phyloP scores from a whole-genome alignment of 2,329 filamentous ascomycete species.

The Aureobasidium sp. region DNA sequence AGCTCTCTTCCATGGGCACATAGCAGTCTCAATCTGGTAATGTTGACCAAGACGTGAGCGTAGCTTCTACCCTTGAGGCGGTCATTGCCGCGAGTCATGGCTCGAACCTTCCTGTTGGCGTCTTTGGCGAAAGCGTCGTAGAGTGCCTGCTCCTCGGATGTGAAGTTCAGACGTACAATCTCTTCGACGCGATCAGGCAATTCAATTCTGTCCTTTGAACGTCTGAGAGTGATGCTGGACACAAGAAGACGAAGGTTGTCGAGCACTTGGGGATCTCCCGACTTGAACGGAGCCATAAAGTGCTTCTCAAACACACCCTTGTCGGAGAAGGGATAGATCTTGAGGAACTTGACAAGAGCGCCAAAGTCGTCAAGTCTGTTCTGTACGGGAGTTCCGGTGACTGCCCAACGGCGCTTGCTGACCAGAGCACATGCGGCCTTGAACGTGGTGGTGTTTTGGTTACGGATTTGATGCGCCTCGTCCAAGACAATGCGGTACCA shows the following conservation, averaged over 20 bases:
- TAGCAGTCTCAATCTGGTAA: constrained; percentile 78
- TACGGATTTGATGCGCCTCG: constrained; percentile 90
- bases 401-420: constrained; percentile 81
- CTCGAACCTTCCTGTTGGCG: constrained; percentile 69
- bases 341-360: constrained; percentile 76
- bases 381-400: constrained; percentile 94
- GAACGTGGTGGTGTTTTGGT: constrained; percentile 71
- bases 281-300: constrained; percentile 80
- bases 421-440: constrained; percentile 74
- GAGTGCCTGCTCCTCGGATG: constrained; percentile 61
- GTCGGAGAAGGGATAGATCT: constrained; percentile 77
- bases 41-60: constrained; percentile 85
- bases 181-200: constrained; percentile 67
- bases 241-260: constrained; percentile 81
- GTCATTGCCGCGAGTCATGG: constrained; percentile 56
- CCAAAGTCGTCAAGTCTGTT: constrained; percentile 87
- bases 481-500: constrained; percentile 94
- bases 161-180: constrained; percentile 67
- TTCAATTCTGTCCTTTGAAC: constrained; percentile 84
- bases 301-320: constrained; percentile 65
- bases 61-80: constrained; percentile 63
- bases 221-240: constrained; percentile 85
- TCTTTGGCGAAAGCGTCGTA: constrained; percentile 81
- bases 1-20: constrained; percentile 93
- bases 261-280: constrained; percentile 73